Conservation (phyloP, 768 basidiomycete species). For the Steccherinum ochraceum region DNA sequence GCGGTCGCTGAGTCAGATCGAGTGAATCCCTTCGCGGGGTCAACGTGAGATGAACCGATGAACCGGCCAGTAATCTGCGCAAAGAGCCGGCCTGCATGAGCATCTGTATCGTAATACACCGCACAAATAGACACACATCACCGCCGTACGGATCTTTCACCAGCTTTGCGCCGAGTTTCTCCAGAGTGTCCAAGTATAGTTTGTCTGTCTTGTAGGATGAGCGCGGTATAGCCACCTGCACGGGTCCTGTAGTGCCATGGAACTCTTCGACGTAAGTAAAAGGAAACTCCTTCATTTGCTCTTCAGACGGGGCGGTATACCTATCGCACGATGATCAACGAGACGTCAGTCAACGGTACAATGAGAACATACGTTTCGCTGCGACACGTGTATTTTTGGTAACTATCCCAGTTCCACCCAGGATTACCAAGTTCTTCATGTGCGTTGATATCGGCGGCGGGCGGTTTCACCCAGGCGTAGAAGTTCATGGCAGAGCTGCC, state of each 20-base stretch:
- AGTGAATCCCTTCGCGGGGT: conserved; percentile 9
- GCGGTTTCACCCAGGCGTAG: conserved; percentile 5
- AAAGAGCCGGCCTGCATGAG: no score
- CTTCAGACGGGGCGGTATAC: not conserved
- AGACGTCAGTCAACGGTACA: not conserved
- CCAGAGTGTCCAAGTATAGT: conserved; percentile 36
- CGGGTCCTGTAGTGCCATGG: not conserved
- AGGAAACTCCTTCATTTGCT: not conserved
- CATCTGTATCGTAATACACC: no score
- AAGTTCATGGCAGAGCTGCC: conserved; percentile 9
- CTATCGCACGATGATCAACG: not conserved
- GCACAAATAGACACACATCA: conserved; percentile 9
- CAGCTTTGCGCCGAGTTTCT: conserved; percentile 4
- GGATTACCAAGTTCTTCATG: conserved; percentile 42
- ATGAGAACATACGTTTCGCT: not conserved
- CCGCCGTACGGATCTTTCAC: conserved; percentile 5
- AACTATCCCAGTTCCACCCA: conserved; percentile 43
- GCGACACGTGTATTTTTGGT: not conserved
- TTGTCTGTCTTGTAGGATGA: conserved; percentile 31
- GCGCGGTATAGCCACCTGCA: not conserved
- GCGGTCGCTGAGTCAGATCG: conserved; percentile 16
- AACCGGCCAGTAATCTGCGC: conserved; percentile 8
- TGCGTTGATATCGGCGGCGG: not conserved
- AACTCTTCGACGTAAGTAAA: conserved; percentile 24
- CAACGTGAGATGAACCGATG: conserved; percentile 1